These are phyloP conservation scores for Yamadazyma friedrichii DNA, from an alignment of 1,139 yeast genomes.

Conservation along the genomic window DNA sequence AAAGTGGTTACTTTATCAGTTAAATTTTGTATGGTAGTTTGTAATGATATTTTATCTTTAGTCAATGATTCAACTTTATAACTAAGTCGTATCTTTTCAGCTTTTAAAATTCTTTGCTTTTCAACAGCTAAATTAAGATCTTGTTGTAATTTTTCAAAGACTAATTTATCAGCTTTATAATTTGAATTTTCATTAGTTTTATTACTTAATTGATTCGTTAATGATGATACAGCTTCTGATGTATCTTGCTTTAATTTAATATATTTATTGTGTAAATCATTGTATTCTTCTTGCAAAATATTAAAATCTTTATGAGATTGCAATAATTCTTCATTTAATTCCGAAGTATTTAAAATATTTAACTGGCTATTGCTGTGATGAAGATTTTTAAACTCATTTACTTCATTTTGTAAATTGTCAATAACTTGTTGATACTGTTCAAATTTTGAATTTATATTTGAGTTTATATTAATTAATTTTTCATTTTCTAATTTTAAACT, in stretches of 20 bases:
- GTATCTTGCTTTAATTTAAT: conserved; percentile 25
- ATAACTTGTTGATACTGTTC: conserved; percentile 32
- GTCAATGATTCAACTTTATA: conserved; percentile 40
- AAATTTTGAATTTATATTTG: conserved; percentile 24
- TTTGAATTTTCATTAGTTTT: conserved; percentile 27
- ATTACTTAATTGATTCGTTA: conserved; percentile 28
- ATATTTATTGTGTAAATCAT: conserved; percentile 22
- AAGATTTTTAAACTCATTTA: conserved; percentile 23
- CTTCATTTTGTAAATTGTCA: conserved; percentile 32
- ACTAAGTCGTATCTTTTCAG: conserved; percentile 48
- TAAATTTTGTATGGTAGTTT: conserved; percentile 29
- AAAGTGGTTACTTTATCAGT: conserved; percentile 28
- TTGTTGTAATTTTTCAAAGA: conserved; percentile 30
- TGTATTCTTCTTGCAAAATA: conserved; percentile 21
- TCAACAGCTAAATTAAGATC: conserved; percentile 45
- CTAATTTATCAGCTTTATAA: conserved; percentile 20
- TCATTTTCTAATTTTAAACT: conserved; percentile 22
- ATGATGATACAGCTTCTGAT: conserved; percentile 24
- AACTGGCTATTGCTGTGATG: conserved; percentile 1
- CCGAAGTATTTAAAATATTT: conserved; percentile 8
- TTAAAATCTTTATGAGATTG: conserved; percentile 25
- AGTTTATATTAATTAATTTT: conserved; percentile 11
- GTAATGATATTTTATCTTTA: conserved; percentile 36
- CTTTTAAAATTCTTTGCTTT: conserved; percentile 46
- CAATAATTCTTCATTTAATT: conserved; percentile 18